Evolutionary conservation across 2,329 filamentous ascomycete species (phyloP), one percentile per base, ranked within the genome.

Genomic region (Xylariaceae sp.): DNA sequence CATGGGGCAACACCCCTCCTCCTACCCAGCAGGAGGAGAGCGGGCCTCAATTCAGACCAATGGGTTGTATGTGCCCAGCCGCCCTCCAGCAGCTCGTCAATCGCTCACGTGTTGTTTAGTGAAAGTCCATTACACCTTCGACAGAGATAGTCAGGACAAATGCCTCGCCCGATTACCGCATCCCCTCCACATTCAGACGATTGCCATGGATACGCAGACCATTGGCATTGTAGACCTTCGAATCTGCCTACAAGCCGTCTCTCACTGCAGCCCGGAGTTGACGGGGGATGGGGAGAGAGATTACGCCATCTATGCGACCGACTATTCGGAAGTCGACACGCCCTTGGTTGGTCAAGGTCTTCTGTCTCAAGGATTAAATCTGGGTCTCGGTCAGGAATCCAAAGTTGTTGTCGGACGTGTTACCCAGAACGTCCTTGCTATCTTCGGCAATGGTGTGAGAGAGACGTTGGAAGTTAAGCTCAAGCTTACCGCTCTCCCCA

Each of bases 121-220:
- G 70, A 97, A 97, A 77, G 87, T 97, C 44, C 85, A 95, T 53
- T 99, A 97, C 71, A 96, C 90, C 31, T 96, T 97, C 71, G 91
- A 97, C 68, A 85, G 86, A 65, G 86, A 92, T 58, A 86, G 83
- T 71, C 90, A 90, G 70, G 86, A 90, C 56, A 91, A 92, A 66
- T 96, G 90, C 69, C 78, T 99, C 44, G 91, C 92, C 52, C 82
- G 92, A 62, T 86, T 89, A 75, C 87, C 89, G 15, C 85, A 92
- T 51, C 78, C 86, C 14, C 76, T 96, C 50, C 80, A 87, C 45
- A 83, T 96, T 35, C 89, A 90, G 62, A 89, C 90, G 2, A 81
- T 95, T 12, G 79, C 83, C 19, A 73, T 97, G 53, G 89, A 96
- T 66, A 89, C 95, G 51, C 79, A 77, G 52, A 80, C 87, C 45